Conservation (phyloP, 1,284 basidiomycete species). For the Tilletiaria anomala region DNA sequence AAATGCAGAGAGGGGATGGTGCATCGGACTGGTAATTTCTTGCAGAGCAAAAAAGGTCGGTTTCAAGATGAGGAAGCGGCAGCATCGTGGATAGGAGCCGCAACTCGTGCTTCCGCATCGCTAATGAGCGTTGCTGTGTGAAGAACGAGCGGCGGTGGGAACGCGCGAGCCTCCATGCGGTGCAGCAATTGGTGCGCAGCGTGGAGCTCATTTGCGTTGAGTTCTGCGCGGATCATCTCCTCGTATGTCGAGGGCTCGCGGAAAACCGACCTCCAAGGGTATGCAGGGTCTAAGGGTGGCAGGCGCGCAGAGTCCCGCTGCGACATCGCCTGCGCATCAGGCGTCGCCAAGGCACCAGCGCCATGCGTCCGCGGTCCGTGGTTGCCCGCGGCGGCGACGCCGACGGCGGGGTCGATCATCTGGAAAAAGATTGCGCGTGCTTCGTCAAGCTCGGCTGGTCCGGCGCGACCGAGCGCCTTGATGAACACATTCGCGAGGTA, state of each 20-base stretch:
- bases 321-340: background rate
- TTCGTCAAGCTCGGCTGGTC: slow-evolving; percentile 47
- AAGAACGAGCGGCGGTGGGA: slow-evolving; percentile 39
- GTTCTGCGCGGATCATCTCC: slow-evolving; percentile 83
- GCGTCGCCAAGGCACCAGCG: slow-evolving; percentile 22
- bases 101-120: too few relatives aligned
- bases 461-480: slow-evolving; percentile 54
- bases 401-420: slow-evolving; percentile 70
- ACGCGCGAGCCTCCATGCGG: slow-evolving; percentile 55
- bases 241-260: slow-evolving; percentile 51
- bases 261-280: background rate
- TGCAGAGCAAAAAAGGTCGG: too few relatives aligned
- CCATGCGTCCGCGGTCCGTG: slow-evolving; percentile 49
- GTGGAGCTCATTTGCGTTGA: slow-evolving; percentile 59
- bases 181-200: slow-evolving; percentile 58
- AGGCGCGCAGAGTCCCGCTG: background rate
- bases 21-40: too few relatives aligned
- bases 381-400: slow-evolving; percentile 77
- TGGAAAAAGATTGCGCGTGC: slow-evolving; percentile 55
- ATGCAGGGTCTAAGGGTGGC: background rate
- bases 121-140: slow-evolving; percentile 22
- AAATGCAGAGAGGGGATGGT: too few relatives aligned
- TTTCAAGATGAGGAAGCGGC: too few relatives aligned
- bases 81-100: too few relatives aligned
- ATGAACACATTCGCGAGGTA: slow-evolving; percentile 91